Percentiles rank a stretch among this genome's conserved stretches.
phyloP scores from a whole-genome alignment of 1,284 basidiomycete species.

The Sporisorium reilianum region DNA sequence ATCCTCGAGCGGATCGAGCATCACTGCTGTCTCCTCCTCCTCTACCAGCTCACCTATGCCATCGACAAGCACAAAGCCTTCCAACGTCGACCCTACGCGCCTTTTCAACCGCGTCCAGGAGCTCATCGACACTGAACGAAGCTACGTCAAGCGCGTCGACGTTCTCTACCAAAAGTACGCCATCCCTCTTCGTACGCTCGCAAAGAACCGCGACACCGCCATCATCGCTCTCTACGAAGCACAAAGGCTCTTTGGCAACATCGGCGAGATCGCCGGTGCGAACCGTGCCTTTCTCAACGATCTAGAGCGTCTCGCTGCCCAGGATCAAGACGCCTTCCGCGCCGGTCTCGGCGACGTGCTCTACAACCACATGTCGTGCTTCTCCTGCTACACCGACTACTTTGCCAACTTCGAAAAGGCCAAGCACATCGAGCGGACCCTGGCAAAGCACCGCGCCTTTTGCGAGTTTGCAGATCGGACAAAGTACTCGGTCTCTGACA shows the following conservation, averaged over 20 bases:
- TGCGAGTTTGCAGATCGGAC: slow-evolving; percentile 79
- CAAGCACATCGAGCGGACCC: slow-evolving; percentile 85
- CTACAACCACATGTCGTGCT: slow-evolving; percentile 73
- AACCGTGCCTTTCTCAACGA: slow-evolving; percentile 88
- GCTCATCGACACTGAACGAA: slow-evolving; percentile 66
- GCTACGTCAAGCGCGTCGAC: slow-evolving; percentile 65
- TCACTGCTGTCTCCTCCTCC: slow-evolving; percentile 49
- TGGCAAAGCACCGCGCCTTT: slow-evolving; percentile 83
- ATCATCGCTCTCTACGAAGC: slow-evolving; percentile 91
- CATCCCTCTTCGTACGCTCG: slow-evolving; percentile 86
- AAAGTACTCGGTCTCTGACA: slow-evolving; percentile 86
- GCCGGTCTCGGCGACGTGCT: slow-evolving; percentile 85
- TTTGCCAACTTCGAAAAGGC: slow-evolving; percentile 93
- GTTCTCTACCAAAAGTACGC: slow-evolving; percentile 75
- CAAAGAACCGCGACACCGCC: slow-evolving; percentile 83
- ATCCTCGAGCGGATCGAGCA: slow-evolving; percentile 57
- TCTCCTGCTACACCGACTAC: slow-evolving; percentile 91
- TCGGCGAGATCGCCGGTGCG: slow-evolving; percentile 86
- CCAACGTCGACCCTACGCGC: slow-evolving; percentile 34
- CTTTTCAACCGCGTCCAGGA: slow-evolving; percentile 57
- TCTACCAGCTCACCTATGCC: slow-evolving; percentile 16
- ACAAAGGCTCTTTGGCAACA: slow-evolving; percentile 91
- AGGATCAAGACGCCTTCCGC: slow-evolving; percentile 74
- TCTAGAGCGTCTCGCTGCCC: slow-evolving; percentile 74
- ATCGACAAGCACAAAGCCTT: not conserved